Evolutionary conservation across 2,329 filamentous ascomycete genomes (phyloP).

Genomic region (Cladosporium sp.): DNA sequence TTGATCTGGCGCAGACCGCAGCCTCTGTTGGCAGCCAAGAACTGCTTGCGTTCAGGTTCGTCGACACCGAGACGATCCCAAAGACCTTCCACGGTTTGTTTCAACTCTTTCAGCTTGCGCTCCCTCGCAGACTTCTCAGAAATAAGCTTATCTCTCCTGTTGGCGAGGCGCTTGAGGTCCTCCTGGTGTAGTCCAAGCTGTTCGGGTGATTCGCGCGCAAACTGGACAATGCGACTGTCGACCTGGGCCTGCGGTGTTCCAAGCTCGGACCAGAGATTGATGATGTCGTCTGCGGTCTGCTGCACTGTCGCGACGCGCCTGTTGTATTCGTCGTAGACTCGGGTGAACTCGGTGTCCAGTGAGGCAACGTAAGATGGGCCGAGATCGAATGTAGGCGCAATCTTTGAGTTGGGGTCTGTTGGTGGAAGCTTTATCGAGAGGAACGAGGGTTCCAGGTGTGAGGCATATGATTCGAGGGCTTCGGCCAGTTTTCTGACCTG

Average conservation of each 20-base stretch:
- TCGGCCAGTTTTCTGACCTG: constrained; percentile 95
- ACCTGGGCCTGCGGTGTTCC: constrained; percentile 93
- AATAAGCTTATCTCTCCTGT: constrained; percentile 75
- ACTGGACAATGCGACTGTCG: constrained; percentile 81
- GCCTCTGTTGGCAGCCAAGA: constrained; percentile 83
- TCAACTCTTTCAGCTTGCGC: constrained; percentile 73
- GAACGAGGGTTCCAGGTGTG: constrained; percentile 88
- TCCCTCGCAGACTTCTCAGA: constrained; percentile 89
- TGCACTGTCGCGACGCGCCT: constrained; percentile 76
- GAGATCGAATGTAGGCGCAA: constrained; percentile 86
- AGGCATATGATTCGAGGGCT: constrained; percentile 93
- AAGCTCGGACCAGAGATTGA: constrained; percentile 92
- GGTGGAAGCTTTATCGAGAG: constrained; percentile 83
- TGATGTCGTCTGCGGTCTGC: constrained; percentile 76
- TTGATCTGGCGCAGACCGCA: constrained; percentile 91
- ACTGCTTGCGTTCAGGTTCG: constrained; percentile 77
- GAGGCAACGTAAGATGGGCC: constrained; percentile 83
- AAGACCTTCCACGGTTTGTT: constrained; percentile 73
- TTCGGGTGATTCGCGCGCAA: constrained; percentile 86
- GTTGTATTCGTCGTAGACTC: constrained; percentile 95
- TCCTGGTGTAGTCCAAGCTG: constrained; percentile 90
- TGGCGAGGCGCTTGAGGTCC: constrained; percentile 71
- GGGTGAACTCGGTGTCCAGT: constrained; percentile 86
- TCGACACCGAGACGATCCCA: constrained; percentile 89
- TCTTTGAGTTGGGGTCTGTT: constrained; percentile 70